Conservation (phyloP, 164 flowering plant genomes). For the Sedum album region DNA sequence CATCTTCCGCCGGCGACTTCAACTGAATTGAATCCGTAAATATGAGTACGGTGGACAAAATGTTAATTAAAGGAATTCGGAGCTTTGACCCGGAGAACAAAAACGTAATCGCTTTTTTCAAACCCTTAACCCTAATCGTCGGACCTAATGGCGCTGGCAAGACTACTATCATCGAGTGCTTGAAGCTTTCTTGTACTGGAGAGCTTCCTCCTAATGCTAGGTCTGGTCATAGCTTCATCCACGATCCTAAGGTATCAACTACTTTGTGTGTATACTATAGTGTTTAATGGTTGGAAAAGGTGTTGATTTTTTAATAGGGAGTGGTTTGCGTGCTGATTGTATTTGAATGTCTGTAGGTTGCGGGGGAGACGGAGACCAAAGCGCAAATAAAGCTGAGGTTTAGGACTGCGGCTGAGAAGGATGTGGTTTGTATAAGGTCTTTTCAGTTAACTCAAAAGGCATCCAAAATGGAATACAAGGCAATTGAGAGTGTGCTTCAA, state of each 20-base stretch:
- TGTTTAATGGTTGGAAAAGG: not conserved
- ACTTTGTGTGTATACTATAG: not conserved
- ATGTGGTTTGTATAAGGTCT: constrained; percentile 94
- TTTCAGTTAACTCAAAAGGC: constrained; percentile 95
- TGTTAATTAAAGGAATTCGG: constrained; percentile 97
- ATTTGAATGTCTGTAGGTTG: constrained; percentile 45
- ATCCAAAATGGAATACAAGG: constrained; percentile 92
- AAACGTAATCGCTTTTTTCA: constrained; percentile 90
- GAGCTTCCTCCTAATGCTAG: constrained; percentile 97
- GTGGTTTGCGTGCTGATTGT: not conserved
- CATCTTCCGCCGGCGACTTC: not conserved
- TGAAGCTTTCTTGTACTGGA: constrained; percentile 93
- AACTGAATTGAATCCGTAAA: not conserved
- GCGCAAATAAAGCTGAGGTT: constrained; percentile 91
- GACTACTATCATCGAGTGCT: constrained; percentile 93
- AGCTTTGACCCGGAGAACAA: constrained; percentile 97
- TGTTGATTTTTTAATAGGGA: not conserved
- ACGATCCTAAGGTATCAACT: constrained; percentile 79
- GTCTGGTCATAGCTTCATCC: constrained; percentile 95
- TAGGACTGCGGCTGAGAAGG: constrained; percentile 93
- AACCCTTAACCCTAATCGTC: constrained; percentile 87
- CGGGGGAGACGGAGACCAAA: constrained; percentile 97
- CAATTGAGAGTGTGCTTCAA: constrained; percentile 93
- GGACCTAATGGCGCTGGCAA: constrained; percentile 97
- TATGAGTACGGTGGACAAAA: constrained; percentile 97